phyloP scores from a whole-genome alignment of 805 yeast species.

The Yarrowia sp. region DNA sequence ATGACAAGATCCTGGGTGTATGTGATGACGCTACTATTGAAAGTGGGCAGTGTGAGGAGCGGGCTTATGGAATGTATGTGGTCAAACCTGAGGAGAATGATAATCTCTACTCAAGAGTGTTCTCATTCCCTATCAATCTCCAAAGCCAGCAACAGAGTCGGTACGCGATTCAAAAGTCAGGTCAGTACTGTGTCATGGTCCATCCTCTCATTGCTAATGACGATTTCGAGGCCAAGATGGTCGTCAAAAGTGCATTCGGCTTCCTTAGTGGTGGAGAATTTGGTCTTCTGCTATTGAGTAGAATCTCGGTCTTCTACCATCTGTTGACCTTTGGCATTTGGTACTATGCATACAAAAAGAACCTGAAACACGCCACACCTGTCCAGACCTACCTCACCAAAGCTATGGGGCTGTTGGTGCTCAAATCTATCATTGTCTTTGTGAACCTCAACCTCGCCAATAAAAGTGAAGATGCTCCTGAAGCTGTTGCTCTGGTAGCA shows the following conservation, averaged over 20 bases:
- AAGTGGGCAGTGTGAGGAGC: background rate
- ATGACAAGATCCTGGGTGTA: background rate
- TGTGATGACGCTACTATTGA: slow-evolving; percentile 11
- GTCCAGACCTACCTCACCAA: slow-evolving; percentile 9
- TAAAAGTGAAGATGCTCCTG: background rate
- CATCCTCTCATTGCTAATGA: background rate
- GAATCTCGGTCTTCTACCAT: background rate
- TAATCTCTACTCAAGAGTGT: background rate
- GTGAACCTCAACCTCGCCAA: background rate
- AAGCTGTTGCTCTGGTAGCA: background rate
- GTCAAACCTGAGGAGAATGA: slow-evolving; percentile 8
- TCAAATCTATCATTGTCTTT: slow-evolving; percentile 2
- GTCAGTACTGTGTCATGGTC: slow-evolving; percentile 7
- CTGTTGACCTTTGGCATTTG: slow-evolving; percentile 2
- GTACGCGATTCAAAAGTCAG: slow-evolving; percentile 3
- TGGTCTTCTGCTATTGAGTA: background rate
- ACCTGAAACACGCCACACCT: background rate
- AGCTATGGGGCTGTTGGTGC: slow-evolving; percentile 14
- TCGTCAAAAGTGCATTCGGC: slow-evolving; percentile 15
- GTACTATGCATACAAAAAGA: slow-evolving; percentile 5
- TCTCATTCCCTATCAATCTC: background rate
- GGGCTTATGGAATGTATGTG: background rate
- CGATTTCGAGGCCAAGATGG: background rate
- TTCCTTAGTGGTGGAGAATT: slow-evolving; percentile 6
- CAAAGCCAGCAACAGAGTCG: background rate